These are phyloP conservation scores for Globisporangium canariense DNA, from an alignment of 352 stramenopile species.

Conservation along the genomic window DNA sequence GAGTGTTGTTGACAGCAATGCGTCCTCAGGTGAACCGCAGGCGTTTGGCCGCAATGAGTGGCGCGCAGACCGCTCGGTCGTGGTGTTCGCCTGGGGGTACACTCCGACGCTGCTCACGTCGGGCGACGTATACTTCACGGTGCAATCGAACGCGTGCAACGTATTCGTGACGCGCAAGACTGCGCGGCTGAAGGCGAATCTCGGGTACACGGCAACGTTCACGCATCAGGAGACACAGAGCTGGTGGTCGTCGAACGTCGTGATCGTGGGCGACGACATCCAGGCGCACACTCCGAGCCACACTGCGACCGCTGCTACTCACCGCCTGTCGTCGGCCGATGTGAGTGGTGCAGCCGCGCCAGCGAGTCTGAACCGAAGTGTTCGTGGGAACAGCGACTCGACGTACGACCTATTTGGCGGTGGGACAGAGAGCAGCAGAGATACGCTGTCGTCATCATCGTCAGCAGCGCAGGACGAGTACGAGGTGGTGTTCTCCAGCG, in stretches of 20 bases:
- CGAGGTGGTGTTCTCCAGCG: slow-evolving; percentile 62
- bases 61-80: slow-evolving; percentile 59
- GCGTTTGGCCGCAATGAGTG: slow-evolving; percentile 32
- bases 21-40: background rate
- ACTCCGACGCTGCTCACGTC: slow-evolving; percentile 80
- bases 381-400: background rate
- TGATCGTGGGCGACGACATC: slow-evolving; percentile 81
- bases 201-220: slow-evolving; percentile 81
- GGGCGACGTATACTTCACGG: slow-evolving; percentile 79
- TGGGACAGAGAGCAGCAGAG: slow-evolving; percentile 1
- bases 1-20: slow-evolving; percentile 32
- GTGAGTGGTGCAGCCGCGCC: background rate
- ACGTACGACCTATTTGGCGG: slow-evolving; percentile 18
- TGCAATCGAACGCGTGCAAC: slow-evolving; percentile 82
- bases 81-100: slow-evolving; percentile 85
- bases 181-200: slow-evolving; percentile 64
- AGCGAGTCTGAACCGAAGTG: background rate
- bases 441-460: slow-evolving; percentile 4
- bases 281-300: slow-evolving; percentile 32
- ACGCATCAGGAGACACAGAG: slow-evolving; percentile 75
- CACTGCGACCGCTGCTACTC: background rate
- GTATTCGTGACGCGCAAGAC: slow-evolving; percentile 80
- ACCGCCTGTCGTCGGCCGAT: background rate
- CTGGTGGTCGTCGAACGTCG: slow-evolving; percentile 80
- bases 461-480: slow-evolving; percentile 45